Evolutionary conservation across 208 protist species (phyloP).

Genomic region (Trypanosoma theileri): DNA sequence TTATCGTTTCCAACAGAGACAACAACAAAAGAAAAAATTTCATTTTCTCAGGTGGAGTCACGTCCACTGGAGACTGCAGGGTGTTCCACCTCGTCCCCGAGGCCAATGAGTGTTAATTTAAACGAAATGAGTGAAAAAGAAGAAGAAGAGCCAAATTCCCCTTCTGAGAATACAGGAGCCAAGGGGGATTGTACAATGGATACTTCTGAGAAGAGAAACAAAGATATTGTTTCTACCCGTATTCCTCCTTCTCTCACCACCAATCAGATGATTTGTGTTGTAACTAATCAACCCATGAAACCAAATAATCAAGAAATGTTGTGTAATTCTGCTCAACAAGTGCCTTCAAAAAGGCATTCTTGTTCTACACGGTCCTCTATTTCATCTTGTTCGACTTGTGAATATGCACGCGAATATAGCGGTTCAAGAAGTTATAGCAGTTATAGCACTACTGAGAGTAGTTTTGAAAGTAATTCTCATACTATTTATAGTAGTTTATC

Average conservation of each 20-base stretch:
- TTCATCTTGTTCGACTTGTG: background rate
- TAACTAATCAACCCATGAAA: background rate
- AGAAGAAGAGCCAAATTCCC: background rate
- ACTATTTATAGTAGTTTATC: background rate
- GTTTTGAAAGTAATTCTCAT: conserved; percentile 15
- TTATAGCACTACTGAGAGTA: conserved; percentile 24
- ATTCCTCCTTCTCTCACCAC: too few relatives aligned
- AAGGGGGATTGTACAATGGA: too few relatives aligned
- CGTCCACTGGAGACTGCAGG: background rate
- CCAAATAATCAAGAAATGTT: background rate
- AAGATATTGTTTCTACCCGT: too few relatives aligned
- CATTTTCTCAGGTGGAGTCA: too few relatives aligned
- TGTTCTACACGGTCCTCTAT: background rate
- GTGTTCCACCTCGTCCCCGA: background rate
- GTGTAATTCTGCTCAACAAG: background rate
- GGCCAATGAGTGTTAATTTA: background rate
- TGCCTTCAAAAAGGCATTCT: background rate
- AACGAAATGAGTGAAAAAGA: background rate
- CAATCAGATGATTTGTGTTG: too few relatives aligned
- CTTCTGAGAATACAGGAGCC: background rate
- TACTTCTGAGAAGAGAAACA: too few relatives aligned
- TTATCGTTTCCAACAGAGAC: too few relatives aligned
- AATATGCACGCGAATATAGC: background rate
- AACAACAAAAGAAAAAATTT: too few relatives aligned
- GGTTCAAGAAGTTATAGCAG: background rate